A percentile compares a stretch with the other conserved stretches of the same genome.
These are phyloP conservation scores for Candida schatavii DNA, from an alignment of 805 yeast genomes.

Conservation along the genomic window DNA sequence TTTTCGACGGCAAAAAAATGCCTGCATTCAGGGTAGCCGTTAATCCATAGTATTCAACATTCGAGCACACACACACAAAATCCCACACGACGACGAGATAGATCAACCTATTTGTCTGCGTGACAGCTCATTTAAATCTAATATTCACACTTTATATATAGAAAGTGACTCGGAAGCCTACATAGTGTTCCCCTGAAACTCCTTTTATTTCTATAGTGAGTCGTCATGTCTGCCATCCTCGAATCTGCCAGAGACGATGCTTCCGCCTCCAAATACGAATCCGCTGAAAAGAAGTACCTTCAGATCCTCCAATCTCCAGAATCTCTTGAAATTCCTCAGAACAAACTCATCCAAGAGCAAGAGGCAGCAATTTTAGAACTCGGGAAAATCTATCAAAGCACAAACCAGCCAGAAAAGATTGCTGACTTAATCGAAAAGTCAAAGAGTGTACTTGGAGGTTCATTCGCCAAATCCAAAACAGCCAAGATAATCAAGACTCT, in stretches of 20 bases:
- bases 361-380: constrained; percentile 74
- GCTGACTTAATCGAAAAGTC: constrained; percentile 63
- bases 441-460: constrained; percentile 60
- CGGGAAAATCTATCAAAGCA: constrained; percentile 64
- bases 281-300: constrained; percentile 62
- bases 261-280: constrained; percentile 42
- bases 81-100: too few relatives aligned
- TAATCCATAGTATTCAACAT: too few relatives aligned
- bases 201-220: too few relatives aligned
- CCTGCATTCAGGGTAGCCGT: too few relatives aligned
- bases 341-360: constrained; percentile 35
- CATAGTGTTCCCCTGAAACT: too few relatives aligned
- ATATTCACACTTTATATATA: too few relatives aligned
- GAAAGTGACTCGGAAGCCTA: too few relatives aligned
- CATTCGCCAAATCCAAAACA: constrained; percentile 89
- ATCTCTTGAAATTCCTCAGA: background rate
- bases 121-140: too few relatives aligned
- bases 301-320: constrained; percentile 38
- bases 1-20: too few relatives aligned
- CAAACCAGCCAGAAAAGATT: constrained; percentile 49
- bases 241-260: constrained; percentile 59
- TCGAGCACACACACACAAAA: too few relatives aligned
- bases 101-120: too few relatives aligned
- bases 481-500: constrained; percentile 84
- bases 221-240: background rate